Conservation (phyloP, 2,329 filamentous ascomycete species). For the Hypocreales sp. region DNA sequence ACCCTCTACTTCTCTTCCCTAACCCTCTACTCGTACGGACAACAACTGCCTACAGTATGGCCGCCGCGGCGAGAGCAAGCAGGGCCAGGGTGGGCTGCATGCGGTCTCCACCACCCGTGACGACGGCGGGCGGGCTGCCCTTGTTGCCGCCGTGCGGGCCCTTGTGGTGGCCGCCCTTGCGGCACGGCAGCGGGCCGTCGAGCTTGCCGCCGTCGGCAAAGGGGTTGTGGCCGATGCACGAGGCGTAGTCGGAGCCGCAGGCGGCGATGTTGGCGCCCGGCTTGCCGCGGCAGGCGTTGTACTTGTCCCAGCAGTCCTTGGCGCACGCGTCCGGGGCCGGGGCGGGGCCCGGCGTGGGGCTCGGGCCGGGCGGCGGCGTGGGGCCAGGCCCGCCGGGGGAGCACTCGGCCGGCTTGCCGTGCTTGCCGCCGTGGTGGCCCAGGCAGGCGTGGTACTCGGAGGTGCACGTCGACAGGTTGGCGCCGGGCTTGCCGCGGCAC, state of each 20-base stretch:
- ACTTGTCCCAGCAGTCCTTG: background rate
- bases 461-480: background rate
- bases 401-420: background rate
- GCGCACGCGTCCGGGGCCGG: too few species aligned
- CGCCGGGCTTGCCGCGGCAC: background rate
- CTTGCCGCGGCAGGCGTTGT: slow-evolving; percentile 1
- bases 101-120: background rate
- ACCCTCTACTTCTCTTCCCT: too few species aligned
- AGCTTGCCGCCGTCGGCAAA: too few species aligned
- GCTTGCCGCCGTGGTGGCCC: background rate
- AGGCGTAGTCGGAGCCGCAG: background rate
- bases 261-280: background rate
- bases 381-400: too few species aligned
- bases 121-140: background rate
- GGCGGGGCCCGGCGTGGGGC: too few species aligned
- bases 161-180: too few species aligned
- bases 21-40: too few species aligned
- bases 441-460: background rate
- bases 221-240: background rate
- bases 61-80: background rate
- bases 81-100: background rate
- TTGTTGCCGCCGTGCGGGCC: too few species aligned
- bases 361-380: too few species aligned
- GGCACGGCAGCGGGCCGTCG: too few species aligned
- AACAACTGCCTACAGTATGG: background rate